Evolutionary conservation across 78 protist species (phyloP).

Genomic region (Protostelium mycophagum): DNA sequence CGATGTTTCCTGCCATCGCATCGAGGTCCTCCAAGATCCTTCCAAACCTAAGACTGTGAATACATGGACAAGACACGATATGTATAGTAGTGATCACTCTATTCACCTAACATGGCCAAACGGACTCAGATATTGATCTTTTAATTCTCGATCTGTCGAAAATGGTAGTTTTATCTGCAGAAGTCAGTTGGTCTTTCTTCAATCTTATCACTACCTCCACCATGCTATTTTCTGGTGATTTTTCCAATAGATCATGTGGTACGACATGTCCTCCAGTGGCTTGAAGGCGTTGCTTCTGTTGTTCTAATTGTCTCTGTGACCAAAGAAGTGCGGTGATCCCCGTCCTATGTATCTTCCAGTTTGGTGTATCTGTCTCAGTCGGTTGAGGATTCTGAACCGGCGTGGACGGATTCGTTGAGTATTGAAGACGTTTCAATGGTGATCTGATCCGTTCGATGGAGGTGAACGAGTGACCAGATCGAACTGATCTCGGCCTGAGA

Average conservation of each 20-base stretch:
- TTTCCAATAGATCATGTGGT: background rate
- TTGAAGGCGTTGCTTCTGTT: background rate
- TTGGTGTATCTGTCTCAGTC: background rate
- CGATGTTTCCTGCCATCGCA: slow-evolving; percentile 41
- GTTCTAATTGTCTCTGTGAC: background rate
- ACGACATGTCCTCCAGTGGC: background rate
- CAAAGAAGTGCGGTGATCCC: background rate
- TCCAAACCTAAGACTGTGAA: slow-evolving; percentile 48
- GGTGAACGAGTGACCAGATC: no score
- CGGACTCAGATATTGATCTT: background rate
- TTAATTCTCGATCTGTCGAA: background rate
- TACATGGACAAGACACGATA: no score
- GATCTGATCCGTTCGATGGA: no score
- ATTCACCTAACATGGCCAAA: background rate
- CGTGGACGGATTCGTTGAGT: no score
- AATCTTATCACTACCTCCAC: background rate
- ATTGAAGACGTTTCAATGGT: no score
- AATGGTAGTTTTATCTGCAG: background rate
- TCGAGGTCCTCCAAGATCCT: slow-evolving; percentile 57
- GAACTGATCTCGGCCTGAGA: no score
- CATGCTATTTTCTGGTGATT: background rate
- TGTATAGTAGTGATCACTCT: no score
- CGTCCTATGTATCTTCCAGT: background rate
- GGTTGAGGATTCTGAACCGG: no score
- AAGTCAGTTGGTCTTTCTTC: background rate